Evolutionary conservation across 108 stramenopile species (phyloP).

Genomic region (Fragilariopsis cylindrus): DNA sequence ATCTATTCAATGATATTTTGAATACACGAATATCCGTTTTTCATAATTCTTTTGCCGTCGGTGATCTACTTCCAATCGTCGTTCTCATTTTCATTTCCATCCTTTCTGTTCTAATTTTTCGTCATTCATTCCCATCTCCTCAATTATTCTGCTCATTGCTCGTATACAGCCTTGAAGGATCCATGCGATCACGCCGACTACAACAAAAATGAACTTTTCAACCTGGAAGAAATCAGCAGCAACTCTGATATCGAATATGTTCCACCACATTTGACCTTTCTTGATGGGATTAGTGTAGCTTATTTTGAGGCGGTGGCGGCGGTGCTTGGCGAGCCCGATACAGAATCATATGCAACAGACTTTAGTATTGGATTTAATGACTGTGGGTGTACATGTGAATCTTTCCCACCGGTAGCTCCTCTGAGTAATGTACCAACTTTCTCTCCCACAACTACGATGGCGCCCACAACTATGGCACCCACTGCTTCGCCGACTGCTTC

Average conservation of each 20-base stretch:
- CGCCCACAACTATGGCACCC: background rate
- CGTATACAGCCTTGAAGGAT: background rate
- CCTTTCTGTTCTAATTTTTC: no score
- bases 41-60: no score
- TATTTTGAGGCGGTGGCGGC: background rate
- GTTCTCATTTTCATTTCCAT: no score
- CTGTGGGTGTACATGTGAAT: constrained; percentile 25
- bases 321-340: background rate
- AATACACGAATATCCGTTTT: no score
- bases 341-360: constrained; percentile 1
- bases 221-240: background rate
- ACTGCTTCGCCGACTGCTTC: background rate
- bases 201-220: background rate
- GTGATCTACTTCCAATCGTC: no score
- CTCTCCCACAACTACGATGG: background rate
- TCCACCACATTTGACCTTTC: constrained; percentile 5
- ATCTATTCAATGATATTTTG: no score
- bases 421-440: background rate
- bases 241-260: background rate
- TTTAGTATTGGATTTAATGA: constrained; percentile 17
- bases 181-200: background rate
- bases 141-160: no score
- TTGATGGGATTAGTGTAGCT: constrained; percentile 18
- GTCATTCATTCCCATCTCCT: no score
- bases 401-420: background rate